Evolutionary conservation across 176 grass and related monocot species (phyloP).

Genomic region (Pontederia paniculata): DNA sequence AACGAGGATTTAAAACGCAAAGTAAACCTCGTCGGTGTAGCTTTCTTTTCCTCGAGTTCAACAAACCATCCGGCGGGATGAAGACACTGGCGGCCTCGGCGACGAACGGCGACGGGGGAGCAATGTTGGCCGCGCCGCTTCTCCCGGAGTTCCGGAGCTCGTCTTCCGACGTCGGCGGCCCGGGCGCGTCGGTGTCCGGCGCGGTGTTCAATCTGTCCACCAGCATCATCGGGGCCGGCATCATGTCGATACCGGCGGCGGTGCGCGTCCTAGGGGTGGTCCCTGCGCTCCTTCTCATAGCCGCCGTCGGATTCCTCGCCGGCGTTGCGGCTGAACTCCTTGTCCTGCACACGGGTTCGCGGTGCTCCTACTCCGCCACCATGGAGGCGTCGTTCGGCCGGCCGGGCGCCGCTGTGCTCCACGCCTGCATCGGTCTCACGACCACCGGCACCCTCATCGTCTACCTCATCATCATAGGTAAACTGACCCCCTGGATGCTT

Average conservation of each 20-base stretch:
- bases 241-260: conserved; percentile 92
- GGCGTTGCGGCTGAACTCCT: conserved; percentile 67
- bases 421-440: conserved; percentile 48
- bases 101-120: not conserved
- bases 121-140: conserved; percentile 25
- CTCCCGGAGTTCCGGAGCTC: conserved; percentile 25
- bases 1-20: no score
- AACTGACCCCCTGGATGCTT: not conserved
- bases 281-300: conserved; percentile 41
- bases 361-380: conserved; percentile 49
- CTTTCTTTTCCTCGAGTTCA: not conserved
- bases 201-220: conserved; percentile 93
- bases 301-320: conserved; percentile 37
- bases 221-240: conserved; percentile 83
- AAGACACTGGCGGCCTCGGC: not conserved
- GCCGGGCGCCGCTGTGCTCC: conserved; percentile 35
- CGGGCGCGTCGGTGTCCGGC: conserved; percentile 34
- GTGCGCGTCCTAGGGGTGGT: conserved; percentile 70
- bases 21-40: no score
- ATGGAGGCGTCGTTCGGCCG: conserved; percentile 66
- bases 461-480: conserved; percentile 96
- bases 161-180: not conserved
- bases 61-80: conserved; percentile 8
- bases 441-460: conserved; percentile 63
- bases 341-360: conserved; percentile 48